Percentiles rank a stretch among this genome's conserved stretches.
Conservation (phyloP, 768 basidiomycete species). For the Daedalea quercina region DNA sequence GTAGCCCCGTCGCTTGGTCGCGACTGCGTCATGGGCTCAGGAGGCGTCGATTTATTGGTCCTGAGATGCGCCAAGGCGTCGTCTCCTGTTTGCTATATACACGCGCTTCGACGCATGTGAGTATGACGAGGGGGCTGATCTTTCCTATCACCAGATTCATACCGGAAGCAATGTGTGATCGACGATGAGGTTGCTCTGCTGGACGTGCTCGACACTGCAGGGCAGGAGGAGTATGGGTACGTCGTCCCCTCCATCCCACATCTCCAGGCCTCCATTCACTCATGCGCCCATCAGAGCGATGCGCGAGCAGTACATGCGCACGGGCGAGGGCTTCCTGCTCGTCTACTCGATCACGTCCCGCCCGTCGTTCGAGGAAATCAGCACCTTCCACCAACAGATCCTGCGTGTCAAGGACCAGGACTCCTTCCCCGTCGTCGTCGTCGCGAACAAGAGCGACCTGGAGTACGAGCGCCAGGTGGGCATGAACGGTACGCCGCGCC, state of each 20-base stretch:
- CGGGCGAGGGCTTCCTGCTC: slow-evolving; percentile 95
- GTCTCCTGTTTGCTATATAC: too few species aligned
- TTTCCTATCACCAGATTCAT: slow-evolving; percentile 61
- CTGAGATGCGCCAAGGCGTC: too few species aligned
- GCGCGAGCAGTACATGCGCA: slow-evolving; percentile 99
- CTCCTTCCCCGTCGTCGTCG: slow-evolving; percentile 90
- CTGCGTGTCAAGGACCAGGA: slow-evolving; percentile 96
- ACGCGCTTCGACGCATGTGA: too few species aligned
- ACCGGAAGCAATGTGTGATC: slow-evolving; percentile 94
- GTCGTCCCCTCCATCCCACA: slow-evolving; percentile 29
- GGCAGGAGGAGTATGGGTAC: slow-evolving; percentile 97
- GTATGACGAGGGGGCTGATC: too few species aligned
- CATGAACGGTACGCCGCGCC: slow-evolving; percentile 65
- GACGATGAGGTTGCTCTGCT: slow-evolving; percentile 98
- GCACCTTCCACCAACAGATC: slow-evolving; percentile 93
- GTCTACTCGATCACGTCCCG: slow-evolving; percentile 99
- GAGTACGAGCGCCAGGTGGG: slow-evolving; percentile 96
- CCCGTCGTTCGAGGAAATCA: slow-evolving; percentile 96
- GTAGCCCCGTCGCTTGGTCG: slow-evolving; percentile 10
- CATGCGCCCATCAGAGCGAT: slow-evolving; percentile 61
- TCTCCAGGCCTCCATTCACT: slow-evolving; percentile 4
- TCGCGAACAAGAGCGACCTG: slow-evolving; percentile 97
- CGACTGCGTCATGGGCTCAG: neutral
- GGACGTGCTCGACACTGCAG: slow-evolving; percentile 95
- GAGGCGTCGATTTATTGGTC: too few species aligned